phyloP scores from a whole-genome alignment of 495 filamentous ascomycete species.

The Xylaria acuta region DNA sequence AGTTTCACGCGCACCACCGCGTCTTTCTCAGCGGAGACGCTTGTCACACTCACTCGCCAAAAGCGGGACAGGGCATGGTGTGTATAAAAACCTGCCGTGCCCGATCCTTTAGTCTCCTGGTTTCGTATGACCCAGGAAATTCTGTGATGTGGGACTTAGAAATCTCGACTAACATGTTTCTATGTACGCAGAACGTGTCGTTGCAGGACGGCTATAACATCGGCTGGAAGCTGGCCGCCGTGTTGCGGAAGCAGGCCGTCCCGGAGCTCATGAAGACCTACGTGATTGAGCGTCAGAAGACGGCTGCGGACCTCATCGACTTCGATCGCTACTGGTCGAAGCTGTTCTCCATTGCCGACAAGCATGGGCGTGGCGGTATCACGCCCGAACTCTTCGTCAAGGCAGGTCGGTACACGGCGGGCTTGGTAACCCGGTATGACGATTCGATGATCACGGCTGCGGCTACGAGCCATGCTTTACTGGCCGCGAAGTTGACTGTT shows the following conservation, averaged over 20 bases:
- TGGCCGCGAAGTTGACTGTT: constrained; percentile 53
- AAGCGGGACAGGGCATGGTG: constrained; percentile 77
- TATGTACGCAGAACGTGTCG: constrained; percentile 73
- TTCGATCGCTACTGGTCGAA: constrained; percentile 73
- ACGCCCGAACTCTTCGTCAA: constrained; percentile 65
- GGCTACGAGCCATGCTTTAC: constrained; percentile 26
- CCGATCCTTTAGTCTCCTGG: no score
- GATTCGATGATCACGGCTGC: constrained; percentile 54
- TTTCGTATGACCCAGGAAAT: no score
- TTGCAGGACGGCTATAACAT: constrained; percentile 67
- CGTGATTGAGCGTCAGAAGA: constrained; percentile 68
- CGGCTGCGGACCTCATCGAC: constrained; percentile 73
- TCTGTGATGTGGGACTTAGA: no score
- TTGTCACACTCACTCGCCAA: constrained; percentile 74
- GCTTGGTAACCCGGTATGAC: constrained; percentile 64
- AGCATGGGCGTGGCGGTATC: constrained; percentile 46
- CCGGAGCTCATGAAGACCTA: constrained; percentile 67
- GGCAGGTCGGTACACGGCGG: constrained; percentile 69
- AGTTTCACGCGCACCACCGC: constrained; percentile 61
- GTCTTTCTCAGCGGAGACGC: constrained; percentile 75
- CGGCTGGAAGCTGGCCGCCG: constrained; percentile 77
- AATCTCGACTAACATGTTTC: no score
- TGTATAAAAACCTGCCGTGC: no score
- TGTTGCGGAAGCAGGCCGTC: constrained; percentile 63
- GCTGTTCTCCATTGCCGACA: constrained; percentile 58